Evolutionary conservation across 2,329 filamentous ascomycete species (phyloP).

Genomic region (Microascus cirrosus): DNA sequence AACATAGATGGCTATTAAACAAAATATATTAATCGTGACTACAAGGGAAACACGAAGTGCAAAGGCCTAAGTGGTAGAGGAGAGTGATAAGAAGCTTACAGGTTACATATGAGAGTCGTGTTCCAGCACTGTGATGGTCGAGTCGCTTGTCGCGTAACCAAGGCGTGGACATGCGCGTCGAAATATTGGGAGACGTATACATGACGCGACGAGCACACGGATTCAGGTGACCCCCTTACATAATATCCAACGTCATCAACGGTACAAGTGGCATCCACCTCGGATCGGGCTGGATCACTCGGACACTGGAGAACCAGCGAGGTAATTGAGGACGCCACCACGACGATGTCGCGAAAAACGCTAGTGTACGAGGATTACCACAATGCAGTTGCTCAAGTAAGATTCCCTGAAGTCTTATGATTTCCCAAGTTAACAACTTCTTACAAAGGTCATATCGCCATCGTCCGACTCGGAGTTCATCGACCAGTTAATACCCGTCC

Average conservation of each 20-base stretch:
- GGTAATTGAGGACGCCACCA: not conserved
- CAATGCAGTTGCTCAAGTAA: conserved; percentile 32
- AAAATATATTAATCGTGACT: no score
- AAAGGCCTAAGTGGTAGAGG: no score
- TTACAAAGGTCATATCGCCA: conserved; percentile 71
- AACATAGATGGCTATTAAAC: no score
- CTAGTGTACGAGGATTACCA: conserved; percentile 35
- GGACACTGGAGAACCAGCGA: not conserved
- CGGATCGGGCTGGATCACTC: not conserved
- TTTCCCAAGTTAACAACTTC: conserved; percentile 7
- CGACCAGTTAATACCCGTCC: conserved; percentile 86
- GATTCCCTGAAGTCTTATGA: conserved; percentile 7
- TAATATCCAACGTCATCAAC: not conserved
- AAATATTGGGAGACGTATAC: not conserved
- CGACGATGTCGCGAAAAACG: conserved; percentile 31
- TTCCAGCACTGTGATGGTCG: no score
- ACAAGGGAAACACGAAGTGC: no score
- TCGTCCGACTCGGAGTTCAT: conserved; percentile 89
- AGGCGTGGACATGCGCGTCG: not conserved
- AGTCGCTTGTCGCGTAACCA: not conserved
- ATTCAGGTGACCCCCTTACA: not conserved
- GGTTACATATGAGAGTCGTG: no score
- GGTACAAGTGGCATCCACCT: not conserved
- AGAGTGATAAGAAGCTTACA: no score
- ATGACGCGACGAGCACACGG: not conserved